Conservation (phyloP, 2,329 filamentous ascomycete genomes). For the Raffaelea deltoideospora region DNA sequence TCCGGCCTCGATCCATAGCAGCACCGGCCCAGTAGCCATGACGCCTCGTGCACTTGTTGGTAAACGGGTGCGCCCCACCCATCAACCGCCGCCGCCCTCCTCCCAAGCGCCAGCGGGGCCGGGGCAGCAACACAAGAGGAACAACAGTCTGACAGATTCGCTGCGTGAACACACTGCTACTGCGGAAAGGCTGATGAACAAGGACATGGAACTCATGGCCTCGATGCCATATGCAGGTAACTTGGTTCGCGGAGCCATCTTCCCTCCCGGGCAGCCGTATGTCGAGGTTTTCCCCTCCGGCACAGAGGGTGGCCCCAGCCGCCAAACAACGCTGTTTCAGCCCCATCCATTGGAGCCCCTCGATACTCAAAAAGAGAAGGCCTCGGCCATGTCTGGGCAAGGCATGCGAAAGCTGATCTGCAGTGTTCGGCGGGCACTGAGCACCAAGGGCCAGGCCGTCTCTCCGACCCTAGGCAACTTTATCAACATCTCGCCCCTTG, state of each 20-base stretch:
- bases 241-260: constrained; percentile 71
- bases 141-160: constrained; percentile 77
- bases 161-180: constrained; percentile 48
- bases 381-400: constrained; percentile 48
- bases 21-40: constrained; percentile 35
- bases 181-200: constrained; percentile 32
- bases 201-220: constrained; percentile 42
- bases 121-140: constrained; percentile 85
- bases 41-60: constrained; percentile 43
- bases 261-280: constrained; percentile 70
- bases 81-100: constrained; percentile 14
- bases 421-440: constrained; percentile 69
- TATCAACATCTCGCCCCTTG: constrained; percentile 32
- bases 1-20: constrained; percentile 30
- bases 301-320: constrained; percentile 26
- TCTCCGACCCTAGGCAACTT: constrained; percentile 31
- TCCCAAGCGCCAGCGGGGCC: no score
- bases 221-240: constrained; percentile 61
- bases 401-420: constrained; percentile 79
- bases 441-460: constrained; percentile 35
- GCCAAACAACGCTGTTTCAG: constrained; percentile 39
- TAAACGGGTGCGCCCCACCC: constrained; percentile 38
- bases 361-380: constrained; percentile 26
- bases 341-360: constrained; percentile 14
- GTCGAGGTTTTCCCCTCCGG: constrained; percentile 50